Percentiles rank a stretch among this genome's conserved stretches.
These are phyloP conservation scores for Uronychia setigera DNA, from an alignment of 73 alveolate species.

Conservation along the genomic window DNA sequence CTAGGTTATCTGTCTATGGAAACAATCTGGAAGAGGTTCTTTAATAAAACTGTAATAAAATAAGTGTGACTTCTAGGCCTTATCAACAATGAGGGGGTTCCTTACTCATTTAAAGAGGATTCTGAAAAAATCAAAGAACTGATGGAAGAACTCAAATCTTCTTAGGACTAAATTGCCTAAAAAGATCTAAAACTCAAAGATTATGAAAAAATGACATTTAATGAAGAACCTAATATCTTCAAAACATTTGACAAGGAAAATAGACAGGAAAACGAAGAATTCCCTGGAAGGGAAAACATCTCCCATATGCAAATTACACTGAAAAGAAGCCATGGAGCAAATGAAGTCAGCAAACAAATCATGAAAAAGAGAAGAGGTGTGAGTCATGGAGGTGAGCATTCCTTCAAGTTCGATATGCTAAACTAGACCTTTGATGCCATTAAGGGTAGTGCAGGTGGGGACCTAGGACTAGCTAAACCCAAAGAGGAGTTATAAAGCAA, in stretches of 20 bases:
- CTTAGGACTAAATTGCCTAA: neutral
- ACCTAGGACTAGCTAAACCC: neutral
- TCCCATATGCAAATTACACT: neutral
- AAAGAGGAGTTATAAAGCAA: neutral
- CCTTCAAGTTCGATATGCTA: neutral
- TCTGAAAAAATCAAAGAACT: neutral
- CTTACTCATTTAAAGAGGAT: neutral
- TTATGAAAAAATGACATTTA: neutral
- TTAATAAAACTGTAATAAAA: no score
- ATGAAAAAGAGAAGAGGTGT: neutral
- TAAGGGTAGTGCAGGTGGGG: no score
- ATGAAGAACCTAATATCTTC: neutral
- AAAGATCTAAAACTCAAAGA: neutral
- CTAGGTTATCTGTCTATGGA: no score
- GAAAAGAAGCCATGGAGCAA: neutral
- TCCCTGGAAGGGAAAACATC: neutral
- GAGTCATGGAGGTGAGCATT: neutral
- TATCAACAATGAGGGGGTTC: no score
- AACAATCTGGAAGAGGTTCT: no score
- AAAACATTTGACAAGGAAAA: neutral
- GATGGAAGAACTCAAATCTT: neutral
- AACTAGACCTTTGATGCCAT: neutral
- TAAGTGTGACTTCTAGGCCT: no score
- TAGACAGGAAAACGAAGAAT: neutral
- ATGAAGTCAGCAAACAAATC: neutral